phyloP scores from a whole-genome alignment of 345 rosid genomes.

The Lagerstroemia speciosa region DNA sequence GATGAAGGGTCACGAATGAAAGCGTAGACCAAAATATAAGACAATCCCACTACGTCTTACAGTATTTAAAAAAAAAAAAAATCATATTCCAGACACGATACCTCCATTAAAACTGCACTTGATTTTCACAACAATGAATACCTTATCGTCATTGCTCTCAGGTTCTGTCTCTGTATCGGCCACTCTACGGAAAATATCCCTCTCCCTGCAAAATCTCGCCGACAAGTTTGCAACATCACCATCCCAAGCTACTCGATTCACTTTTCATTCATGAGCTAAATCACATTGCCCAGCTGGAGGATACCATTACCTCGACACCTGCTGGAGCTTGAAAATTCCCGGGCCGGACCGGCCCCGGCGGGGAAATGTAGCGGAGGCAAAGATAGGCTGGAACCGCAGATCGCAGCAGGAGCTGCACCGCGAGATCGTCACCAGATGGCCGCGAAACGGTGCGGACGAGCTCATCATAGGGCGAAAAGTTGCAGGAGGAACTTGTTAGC shows the following conservation, averaged over 20 bases:
- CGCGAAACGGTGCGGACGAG: constrained; percentile 42
- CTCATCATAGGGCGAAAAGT: constrained; percentile 26
- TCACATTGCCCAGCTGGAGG: background rate
- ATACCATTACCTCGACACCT: constrained; percentile 33
- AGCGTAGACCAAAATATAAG: background rate
- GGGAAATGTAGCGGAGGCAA: constrained; percentile 30
- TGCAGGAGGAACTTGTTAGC: background rate
- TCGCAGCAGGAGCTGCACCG: constrained; percentile 46
- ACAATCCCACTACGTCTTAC: background rate
- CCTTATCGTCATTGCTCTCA: constrained; percentile 71
- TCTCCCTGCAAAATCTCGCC: constrained; percentile 33
- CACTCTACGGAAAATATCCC: constrained; percentile 44
- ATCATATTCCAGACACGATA: background rate
- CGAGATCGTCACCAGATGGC: constrained; percentile 34
- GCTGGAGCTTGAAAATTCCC: constrained; percentile 19
- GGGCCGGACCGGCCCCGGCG: constrained; percentile 13
- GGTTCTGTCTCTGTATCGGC: constrained; percentile 63
- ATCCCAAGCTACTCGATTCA: constrained; percentile 8
- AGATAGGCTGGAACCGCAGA: constrained; percentile 45
- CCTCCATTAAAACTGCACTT: background rate
- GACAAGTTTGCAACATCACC: constrained; percentile 6
- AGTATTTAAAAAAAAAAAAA: background rate
- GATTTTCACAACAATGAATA: background rate
- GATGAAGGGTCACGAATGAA: background rate
- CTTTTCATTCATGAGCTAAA: background rate